Conservation (phyloP, 148 eudicot species). For the Cornus florida region DNA sequence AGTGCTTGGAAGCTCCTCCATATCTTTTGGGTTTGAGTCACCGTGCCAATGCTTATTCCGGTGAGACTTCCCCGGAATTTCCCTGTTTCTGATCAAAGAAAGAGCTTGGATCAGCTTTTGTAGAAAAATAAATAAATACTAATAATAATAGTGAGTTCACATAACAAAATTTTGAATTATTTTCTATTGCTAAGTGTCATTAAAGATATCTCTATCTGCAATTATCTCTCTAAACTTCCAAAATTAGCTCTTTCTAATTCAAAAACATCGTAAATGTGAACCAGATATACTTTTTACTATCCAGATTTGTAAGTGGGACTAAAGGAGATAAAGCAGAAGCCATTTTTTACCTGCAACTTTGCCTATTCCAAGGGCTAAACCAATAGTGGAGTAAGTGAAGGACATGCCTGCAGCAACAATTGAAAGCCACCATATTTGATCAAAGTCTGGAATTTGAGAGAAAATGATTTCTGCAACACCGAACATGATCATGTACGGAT, state of each 20-base stretch:
- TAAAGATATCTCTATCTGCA: no score
- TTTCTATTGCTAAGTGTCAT: no score
- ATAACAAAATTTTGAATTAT: no score
- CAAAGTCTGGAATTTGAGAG: constrained; percentile 45
- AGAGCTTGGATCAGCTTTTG: no score
- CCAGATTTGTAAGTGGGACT: no score
- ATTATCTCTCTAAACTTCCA: no score
- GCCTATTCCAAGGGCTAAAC: constrained; percentile 37
- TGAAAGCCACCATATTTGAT: constrained; percentile 45
- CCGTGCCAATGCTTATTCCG: constrained; percentile 36
- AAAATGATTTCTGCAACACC: constrained; percentile 34
- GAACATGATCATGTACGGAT: constrained; percentile 36
- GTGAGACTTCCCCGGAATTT: constrained; percentile 39
- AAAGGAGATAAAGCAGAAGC: neutral
- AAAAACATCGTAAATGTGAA: no score
- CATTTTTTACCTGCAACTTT: constrained; percentile 32
- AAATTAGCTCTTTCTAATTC: no score
- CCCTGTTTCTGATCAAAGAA: constrained; percentile 16
- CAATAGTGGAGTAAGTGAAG: constrained; percentile 40
- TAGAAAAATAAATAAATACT: neutral
- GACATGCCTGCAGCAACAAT: constrained; percentile 53
- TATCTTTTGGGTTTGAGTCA: constrained; percentile 29
- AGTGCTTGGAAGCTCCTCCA: constrained; percentile 50
- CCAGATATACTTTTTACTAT: no score
- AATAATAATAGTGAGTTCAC: no score